Percentiles rank a stretch among this genome's conserved stretches.
Conservation (phyloP, 495 filamentous ascomycete genomes). For the Neurospora intermedia region DNA sequence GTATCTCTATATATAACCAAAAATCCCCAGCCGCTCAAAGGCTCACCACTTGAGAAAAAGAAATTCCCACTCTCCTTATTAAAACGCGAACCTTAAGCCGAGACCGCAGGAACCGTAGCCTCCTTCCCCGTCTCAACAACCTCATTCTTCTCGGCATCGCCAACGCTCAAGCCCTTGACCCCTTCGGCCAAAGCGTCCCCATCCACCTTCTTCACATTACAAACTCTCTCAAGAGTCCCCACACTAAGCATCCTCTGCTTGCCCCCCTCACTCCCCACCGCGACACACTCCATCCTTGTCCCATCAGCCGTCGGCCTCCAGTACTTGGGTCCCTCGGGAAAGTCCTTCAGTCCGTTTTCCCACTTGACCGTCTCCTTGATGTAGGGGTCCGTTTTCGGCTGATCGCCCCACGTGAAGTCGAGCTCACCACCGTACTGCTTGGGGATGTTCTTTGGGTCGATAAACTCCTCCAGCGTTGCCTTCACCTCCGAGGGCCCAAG, state of each 20-base stretch:
- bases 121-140: conserved; percentile 3
- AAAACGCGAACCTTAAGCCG: background rate
- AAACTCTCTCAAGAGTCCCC: conserved; percentile 25
- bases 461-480: conserved; percentile 64
- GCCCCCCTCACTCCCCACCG: conserved; percentile 29
- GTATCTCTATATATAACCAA: background rate
- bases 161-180: conserved; percentile 3
- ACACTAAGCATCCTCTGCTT: conserved; percentile 29
- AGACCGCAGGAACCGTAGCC: background rate
- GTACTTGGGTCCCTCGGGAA: conserved; percentile 39
- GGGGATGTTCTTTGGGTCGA: conserved; percentile 70
- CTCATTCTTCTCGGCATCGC: conserved; percentile 12
- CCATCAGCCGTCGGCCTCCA: conserved; percentile 35
- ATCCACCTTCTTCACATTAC: conserved; percentile 18
- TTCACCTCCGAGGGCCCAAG: conserved; percentile 57
- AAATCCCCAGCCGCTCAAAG: conserved; percentile 48
- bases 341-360: conserved; percentile 33
- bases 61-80: background rate
- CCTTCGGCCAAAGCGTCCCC: conserved; percentile 6
- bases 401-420: conserved; percentile 65
- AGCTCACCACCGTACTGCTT: conserved; percentile 76
- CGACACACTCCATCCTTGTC: conserved; percentile 31
- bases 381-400: conserved; percentile 56
- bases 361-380: conserved; percentile 39
- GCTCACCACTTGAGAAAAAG: conserved; percentile 23